Evolutionary conservation across 192 early-diverging fungal species (phyloP).

Genomic region (Umbelopsis sp.): DNA sequence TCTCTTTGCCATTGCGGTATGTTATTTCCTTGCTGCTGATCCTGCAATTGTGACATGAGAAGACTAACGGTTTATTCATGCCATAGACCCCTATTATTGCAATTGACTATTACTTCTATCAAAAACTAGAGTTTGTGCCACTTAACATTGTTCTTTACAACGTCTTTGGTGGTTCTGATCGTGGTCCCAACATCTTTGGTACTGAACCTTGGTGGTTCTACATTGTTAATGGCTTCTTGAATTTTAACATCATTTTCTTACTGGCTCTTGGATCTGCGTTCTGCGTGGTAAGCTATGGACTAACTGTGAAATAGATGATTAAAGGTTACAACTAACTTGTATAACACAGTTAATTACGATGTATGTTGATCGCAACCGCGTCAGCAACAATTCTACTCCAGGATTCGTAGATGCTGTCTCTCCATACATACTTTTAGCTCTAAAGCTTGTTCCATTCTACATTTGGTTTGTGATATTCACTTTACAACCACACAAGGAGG

Average conservation of each 20-base stretch:
- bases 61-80: background rate
- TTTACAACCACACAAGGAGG: conserved; percentile 95
- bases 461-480: conserved; percentile 79
- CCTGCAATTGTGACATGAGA: background rate
- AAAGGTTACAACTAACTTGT: background rate
- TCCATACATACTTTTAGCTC: conserved; percentile 47
- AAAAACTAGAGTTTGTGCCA: conserved; percentile 67
- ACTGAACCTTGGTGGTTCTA: conserved; percentile 95
- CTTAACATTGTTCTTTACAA: conserved; percentile 93
- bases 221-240: conserved; percentile 85
- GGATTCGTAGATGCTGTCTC: conserved; percentile 28
- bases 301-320: background rate
- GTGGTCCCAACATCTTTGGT: conserved; percentile 80
- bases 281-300: conserved; percentile 50
- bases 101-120: conserved; percentile 83
- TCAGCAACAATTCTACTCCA: conserved; percentile 31
- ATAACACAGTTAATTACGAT: conserved; percentile 41
- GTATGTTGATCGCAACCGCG: conserved; percentile 43
- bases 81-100: conserved; percentile 58
- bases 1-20: conserved; percentile 40
- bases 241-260: conserved; percentile 84
- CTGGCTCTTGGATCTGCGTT: conserved; percentile 69
- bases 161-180: conserved; percentile 68
- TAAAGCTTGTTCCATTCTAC: conserved; percentile 71
- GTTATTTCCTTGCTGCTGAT: background rate